Conservation (phyloP, 2,329 filamentous ascomycete species). For the Botrytis porri region DNA sequence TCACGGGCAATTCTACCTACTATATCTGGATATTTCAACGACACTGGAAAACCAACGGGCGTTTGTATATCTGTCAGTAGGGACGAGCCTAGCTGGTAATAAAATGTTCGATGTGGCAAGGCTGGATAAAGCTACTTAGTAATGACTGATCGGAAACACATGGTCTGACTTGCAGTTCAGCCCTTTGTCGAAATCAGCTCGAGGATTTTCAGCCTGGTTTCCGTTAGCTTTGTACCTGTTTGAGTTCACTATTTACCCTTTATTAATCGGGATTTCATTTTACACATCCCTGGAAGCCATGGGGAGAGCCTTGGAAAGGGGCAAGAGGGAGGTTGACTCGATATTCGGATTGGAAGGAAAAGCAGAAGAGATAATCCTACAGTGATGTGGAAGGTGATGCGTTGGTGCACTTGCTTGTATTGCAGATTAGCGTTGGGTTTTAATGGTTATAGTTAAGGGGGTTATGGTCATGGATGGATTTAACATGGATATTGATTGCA, state of each 20-base stretch:
- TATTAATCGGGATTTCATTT: background rate
- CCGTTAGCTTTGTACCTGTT: background rate
- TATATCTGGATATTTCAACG: background rate
- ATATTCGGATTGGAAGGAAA: background rate
- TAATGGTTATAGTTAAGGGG: constrained; percentile 1
- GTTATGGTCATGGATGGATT: constrained; percentile 7
- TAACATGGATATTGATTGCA: constrained; percentile 15
- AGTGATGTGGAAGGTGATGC: background rate
- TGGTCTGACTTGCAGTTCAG: background rate
- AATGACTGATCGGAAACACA: background rate
- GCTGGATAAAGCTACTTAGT: background rate
- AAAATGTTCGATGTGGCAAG: background rate
- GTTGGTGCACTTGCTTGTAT: constrained; percentile 12
- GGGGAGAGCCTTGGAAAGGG: background rate
- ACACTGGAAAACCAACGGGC: background rate
- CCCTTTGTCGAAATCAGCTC: background rate
- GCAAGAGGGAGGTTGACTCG: background rate
- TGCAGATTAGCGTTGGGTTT: constrained; percentile 17
- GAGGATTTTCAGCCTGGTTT: background rate
- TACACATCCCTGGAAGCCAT: background rate
- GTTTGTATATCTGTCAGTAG: background rate
- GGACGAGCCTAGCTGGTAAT: background rate
- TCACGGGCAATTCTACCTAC: background rate
- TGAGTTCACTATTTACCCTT: background rate
- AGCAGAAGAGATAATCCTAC: constrained; percentile 1